These are phyloP conservation scores for Cocos nucifera DNA, from an alignment of 176 grass and related monocot species.

Conservation along the genomic window DNA sequence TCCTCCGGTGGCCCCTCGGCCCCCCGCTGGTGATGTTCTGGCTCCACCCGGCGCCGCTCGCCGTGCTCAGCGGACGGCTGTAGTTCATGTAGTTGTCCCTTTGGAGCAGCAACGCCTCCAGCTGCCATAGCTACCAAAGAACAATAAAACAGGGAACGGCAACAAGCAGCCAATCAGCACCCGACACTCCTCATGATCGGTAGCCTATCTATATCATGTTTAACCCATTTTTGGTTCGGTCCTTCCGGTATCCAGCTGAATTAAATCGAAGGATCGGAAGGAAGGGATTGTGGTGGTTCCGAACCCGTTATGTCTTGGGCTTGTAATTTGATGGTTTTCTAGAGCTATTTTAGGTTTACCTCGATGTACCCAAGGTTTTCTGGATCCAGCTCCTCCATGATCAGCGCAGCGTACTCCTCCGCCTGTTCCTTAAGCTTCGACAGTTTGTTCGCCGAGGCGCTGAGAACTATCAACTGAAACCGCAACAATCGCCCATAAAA, in stretches of 20 bases:
- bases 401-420: conserved; percentile 86
- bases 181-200: no score
- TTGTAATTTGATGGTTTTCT: not conserved
- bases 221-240: no score
- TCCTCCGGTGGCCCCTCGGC: not conserved
- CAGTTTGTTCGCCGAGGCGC: conserved; percentile 94
- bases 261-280: no score
- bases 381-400: conserved; percentile 98
- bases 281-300: no score
- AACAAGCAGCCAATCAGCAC: not conserved
- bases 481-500: not conserved
- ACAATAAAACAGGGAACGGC: not conserved
- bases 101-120: conserved; percentile 81
- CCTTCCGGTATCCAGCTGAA: no score
- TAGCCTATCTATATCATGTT: no score
- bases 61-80: conserved; percentile 81
- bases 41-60: conserved; percentile 91
- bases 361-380: conserved; percentile 99
- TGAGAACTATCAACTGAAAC: conserved; percentile 77
- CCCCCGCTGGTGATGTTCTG: conserved; percentile 60
- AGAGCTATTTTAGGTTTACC: conserved; percentile 18
- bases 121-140: conserved; percentile 72
- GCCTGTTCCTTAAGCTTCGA: conserved; percentile 94
- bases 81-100: conserved; percentile 99
- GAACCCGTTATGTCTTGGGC: no score